Percentiles rank a stretch among this genome's conserved stretches.
These are phyloP conservation scores for Kluyveromyces starmeri DNA, from an alignment of 805 yeast species.

Conservation along the genomic window DNA sequence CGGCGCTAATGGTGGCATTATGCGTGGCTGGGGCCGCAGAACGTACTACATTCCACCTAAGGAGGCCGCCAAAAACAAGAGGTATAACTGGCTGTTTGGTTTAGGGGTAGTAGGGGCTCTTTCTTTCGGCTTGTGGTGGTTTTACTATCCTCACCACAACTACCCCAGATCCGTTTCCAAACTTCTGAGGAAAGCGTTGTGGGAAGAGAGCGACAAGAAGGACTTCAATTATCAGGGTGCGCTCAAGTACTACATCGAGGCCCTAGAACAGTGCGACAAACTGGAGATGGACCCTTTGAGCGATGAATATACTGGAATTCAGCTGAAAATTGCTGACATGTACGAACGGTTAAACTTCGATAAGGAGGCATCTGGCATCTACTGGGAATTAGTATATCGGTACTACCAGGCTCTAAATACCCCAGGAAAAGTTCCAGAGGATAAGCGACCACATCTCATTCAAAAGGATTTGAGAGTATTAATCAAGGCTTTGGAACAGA, in stretches of 20 bases:
- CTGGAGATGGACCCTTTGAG: slow-evolving; percentile 47
- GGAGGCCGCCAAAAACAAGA: slow-evolving; percentile 6
- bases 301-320: slow-evolving; percentile 86
- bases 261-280: slow-evolving; percentile 53
- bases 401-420: slow-evolving; percentile 47
- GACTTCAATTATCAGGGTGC: slow-evolving; percentile 52
- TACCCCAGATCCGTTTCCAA: slow-evolving; percentile 65
- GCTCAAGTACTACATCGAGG: slow-evolving; percentile 62
- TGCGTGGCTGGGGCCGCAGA: too few relatives aligned
- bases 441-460: slow-evolving; percentile 46
- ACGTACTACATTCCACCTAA: slow-evolving; percentile 2
- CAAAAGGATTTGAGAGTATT: slow-evolving; percentile 65
- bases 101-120: slow-evolving; percentile 17
- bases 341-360: slow-evolving; percentile 57
- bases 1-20: too few relatives aligned
- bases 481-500: slow-evolving; percentile 55
- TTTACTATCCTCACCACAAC: slow-evolving; percentile 60
- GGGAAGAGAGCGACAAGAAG: slow-evolving; percentile 73
- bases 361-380: slow-evolving; percentile 58
- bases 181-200: slow-evolving; percentile 61
- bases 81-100: slow-evolving; percentile 6
- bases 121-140: slow-evolving; percentile 29
- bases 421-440: slow-evolving; percentile 27
- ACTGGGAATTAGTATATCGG: slow-evolving; percentile 54
- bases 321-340: slow-evolving; percentile 81